phyloP scores from a whole-genome alignment of 768 basidiomycete species.

The Collybiopsis confluens region DNA sequence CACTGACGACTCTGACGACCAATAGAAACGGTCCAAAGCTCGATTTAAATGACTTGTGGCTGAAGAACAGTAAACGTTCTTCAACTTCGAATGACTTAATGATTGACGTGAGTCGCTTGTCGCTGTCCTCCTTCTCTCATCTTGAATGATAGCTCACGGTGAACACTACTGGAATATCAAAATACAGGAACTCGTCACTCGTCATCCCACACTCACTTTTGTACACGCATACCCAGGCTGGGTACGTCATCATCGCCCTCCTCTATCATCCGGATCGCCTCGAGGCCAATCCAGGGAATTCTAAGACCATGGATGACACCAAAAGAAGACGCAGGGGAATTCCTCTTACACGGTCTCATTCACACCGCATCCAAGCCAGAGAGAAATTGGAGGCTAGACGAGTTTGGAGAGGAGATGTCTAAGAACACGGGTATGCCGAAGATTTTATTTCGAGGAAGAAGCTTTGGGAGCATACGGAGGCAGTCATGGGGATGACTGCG shows the following conservation, averaged over 20 bases:
- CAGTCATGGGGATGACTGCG: background rate
- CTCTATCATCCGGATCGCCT: background rate
- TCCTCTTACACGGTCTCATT: background rate
- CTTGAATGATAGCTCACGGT: background rate
- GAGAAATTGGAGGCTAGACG: background rate
- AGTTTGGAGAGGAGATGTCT: background rate
- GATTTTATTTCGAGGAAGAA: background rate
- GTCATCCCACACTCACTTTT: background rate
- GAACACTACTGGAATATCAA: no score
- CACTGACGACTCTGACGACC: slow-evolving; percentile 24
- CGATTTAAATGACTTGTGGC: slow-evolving; percentile 19
- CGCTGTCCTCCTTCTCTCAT: no score
- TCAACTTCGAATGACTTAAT: background rate
- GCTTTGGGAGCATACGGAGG: background rate
- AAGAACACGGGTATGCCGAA: background rate
- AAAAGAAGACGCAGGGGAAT: background rate
- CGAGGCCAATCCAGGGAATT: background rate
- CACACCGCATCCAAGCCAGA: background rate
- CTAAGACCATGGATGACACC: background rate
- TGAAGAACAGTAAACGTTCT: background rate
- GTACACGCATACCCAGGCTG: background rate
- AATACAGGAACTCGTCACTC: background rate
- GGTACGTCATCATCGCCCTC: background rate
- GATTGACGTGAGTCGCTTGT: background rate
- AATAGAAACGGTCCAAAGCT: slow-evolving; percentile 17